Conservation (phyloP, 1,284 basidiomycete genomes). For the Apiotrichum brassicae region DNA sequence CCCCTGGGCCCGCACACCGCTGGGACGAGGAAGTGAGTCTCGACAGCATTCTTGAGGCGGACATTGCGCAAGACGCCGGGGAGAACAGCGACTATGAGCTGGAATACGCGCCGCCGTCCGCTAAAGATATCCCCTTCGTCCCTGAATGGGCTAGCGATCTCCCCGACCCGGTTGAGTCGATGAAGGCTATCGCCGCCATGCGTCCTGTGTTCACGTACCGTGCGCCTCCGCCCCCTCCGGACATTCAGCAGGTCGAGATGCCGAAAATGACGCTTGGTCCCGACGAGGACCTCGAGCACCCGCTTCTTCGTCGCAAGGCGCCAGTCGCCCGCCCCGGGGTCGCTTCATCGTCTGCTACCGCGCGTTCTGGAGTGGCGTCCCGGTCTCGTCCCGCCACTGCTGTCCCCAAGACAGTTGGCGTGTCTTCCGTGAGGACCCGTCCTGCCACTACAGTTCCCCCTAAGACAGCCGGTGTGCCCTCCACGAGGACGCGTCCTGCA, state of each 20-base stretch:
- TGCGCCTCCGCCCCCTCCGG: background rate
- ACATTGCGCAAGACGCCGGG: conserved; percentile 4
- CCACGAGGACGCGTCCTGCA: too few species aligned
- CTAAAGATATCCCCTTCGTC: conserved; percentile 7
- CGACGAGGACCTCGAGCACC: conserved; percentile 12
- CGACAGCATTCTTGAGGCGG: conserved; percentile 30
- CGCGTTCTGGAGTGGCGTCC: too few species aligned
- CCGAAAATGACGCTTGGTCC: conserved; percentile 1
- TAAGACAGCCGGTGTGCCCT: too few species aligned
- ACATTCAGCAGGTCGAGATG: background rate
- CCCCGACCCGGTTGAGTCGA: conserved; percentile 11
- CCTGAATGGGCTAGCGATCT: conserved; percentile 14
- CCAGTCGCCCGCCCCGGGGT: too few species aligned
- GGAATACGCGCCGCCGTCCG: conserved; percentile 12
- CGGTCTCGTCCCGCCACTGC: too few species aligned
- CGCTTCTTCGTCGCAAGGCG: conserved; percentile 3
- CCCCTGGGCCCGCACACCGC: background rate
- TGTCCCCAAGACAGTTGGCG: too few species aligned
- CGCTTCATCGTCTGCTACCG: too few species aligned
- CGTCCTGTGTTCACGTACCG: conserved; percentile 5
- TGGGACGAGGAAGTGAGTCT: conserved; percentile 40
- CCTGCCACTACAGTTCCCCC: too few species aligned
- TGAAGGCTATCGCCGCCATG: conserved; percentile 8
- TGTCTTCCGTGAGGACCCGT: too few species aligned
- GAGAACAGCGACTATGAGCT: conserved; percentile 10